phyloP scores from a whole-genome alignment of 371 early-diverging fungal genomes.

The Mucor lusitanicus region DNA sequence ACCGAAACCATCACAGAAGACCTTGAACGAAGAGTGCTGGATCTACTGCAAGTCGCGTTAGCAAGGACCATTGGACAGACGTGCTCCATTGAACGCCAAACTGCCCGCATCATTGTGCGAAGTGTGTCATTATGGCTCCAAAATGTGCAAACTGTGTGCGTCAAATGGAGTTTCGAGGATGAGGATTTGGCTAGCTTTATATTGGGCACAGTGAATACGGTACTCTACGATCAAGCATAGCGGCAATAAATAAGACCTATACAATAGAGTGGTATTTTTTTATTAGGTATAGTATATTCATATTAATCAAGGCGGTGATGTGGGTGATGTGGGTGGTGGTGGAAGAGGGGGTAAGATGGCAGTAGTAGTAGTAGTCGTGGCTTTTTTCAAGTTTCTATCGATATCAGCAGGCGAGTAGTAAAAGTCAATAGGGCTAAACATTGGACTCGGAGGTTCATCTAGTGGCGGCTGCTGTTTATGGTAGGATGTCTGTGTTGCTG shows the following conservation, averaged over 20 bases:
- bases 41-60: conserved; percentile 21
- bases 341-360: background rate
- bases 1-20: conserved; percentile 15
- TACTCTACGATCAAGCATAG: conserved; percentile 6
- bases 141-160: conserved; percentile 7
- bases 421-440: conserved; percentile 15
- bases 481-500: background rate
- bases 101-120: conserved; percentile 10
- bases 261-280: too few species aligned
- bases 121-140: conserved; percentile 19
- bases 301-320: too few species aligned
- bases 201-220: conserved; percentile 26
- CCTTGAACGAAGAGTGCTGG: conserved; percentile 14
- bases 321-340: background rate
- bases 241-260: too few species aligned
- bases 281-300: too few species aligned
- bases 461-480: background rate
- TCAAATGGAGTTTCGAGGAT: conserved; percentile 30
- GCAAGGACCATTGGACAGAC: conserved; percentile 11
- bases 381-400: conserved; percentile 1
- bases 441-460: conserved; percentile 7
- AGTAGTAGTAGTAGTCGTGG: too few species aligned
- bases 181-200: conserved; percentile 33
- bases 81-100: conserved; percentile 11
- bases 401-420: conserved; percentile 12